Evolutionary conservation across 495 filamentous ascomycete genomes (phyloP).

Genomic region (Xylaria longipes): DNA sequence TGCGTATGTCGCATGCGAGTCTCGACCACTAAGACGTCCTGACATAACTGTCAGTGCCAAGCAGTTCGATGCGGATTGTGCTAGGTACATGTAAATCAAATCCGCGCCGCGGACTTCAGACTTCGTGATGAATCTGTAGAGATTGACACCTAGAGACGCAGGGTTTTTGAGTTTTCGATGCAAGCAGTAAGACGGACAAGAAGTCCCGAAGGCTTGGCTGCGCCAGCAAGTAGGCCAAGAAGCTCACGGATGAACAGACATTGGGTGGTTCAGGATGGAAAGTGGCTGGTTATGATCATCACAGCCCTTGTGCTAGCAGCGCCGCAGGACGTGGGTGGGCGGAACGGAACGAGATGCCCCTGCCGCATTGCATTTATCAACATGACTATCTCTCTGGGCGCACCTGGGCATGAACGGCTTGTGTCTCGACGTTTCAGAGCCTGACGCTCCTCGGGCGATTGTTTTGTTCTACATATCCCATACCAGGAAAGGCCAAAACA

Average conservation of each 20-base stretch:
- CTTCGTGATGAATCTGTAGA: conserved; percentile 1
- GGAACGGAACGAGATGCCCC: conserved; percentile 28
- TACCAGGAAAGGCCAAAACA: conserved; percentile 4
- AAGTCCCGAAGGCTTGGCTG: conserved; percentile 30
- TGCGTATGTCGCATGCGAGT: conserved; percentile 6
- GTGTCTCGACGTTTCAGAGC: conserved; percentile 12
- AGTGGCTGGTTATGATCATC: conserved; percentile 19
- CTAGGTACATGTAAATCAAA: conserved; percentile 17
- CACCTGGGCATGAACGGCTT: conserved; percentile 15
- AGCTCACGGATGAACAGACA: conserved; percentile 7
- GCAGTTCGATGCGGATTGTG: not conserved
- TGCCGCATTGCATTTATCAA: conserved; percentile 26
- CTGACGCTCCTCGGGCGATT: conserved; percentile 1
- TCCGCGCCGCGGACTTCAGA: not conserved
- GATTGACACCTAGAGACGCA: conserved; percentile 5
- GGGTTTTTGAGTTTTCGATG: conserved; percentile 19
- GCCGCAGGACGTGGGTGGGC: conserved; percentile 14
- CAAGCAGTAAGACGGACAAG: conserved; percentile 28
- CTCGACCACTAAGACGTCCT: conserved; percentile 3
- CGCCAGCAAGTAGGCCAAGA: conserved; percentile 25
- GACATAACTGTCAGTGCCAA: conserved; percentile 5
- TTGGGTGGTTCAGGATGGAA: not conserved
- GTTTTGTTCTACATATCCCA: not conserved
- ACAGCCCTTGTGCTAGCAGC: conserved; percentile 16
- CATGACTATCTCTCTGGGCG: conserved; percentile 11